phyloP scores from a whole-genome alignment of 2,329 filamentous ascomycete genomes.

The Mariannaea sp. region DNA sequence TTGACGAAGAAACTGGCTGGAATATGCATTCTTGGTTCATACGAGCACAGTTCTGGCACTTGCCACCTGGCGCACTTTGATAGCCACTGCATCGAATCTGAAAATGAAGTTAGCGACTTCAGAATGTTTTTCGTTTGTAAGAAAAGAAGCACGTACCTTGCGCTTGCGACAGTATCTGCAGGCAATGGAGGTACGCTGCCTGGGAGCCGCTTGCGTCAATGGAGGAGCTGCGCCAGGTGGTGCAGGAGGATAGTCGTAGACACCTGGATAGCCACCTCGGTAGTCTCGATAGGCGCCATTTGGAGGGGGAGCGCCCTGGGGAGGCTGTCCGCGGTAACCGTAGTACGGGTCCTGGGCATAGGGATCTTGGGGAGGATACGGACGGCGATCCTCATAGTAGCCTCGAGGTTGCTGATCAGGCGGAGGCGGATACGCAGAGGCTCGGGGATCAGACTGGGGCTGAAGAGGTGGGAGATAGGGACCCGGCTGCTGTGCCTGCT shows the following conservation, averaged over 20 bases:
- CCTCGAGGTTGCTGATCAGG: slow-evolving; percentile 44
- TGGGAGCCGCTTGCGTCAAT: slow-evolving; percentile 58
- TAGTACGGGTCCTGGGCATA: slow-evolving; percentile 45
- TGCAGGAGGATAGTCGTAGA: slow-evolving; percentile 44
- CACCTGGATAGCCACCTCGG: slow-evolving; percentile 35
- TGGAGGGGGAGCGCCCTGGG: slow-evolving; percentile 38
- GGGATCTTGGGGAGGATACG: slow-evolving; percentile 39
- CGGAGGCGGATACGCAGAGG: slow-evolving; percentile 45
- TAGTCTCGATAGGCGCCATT: slow-evolving; percentile 39
- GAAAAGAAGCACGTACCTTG: slow-evolving; percentile 51
- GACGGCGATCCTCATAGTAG: slow-evolving; percentile 45
- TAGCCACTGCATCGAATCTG: slow-evolving; percentile 67
- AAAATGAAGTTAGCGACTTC: slow-evolving; percentile 13
- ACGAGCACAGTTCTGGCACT: slow-evolving; percentile 65
- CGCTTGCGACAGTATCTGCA: slow-evolving; percentile 65
- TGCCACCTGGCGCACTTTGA: slow-evolving; percentile 61
- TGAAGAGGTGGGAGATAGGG: slow-evolving; percentile 48
- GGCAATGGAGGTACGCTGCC: slow-evolving; percentile 64
- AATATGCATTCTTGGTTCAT: slow-evolving; percentile 67
- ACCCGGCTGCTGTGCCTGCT: slow-evolving; percentile 37
- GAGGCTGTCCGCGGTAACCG: slow-evolving; percentile 37
- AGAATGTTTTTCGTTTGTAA: too few species aligned
- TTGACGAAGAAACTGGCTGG: slow-evolving; percentile 61
- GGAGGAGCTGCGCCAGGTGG: slow-evolving; percentile 40
- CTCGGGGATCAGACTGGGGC: slow-evolving; percentile 42